phyloP scores from a whole-genome alignment of 768 basidiomycete genomes.

The Tubosaeta sp. region DNA sequence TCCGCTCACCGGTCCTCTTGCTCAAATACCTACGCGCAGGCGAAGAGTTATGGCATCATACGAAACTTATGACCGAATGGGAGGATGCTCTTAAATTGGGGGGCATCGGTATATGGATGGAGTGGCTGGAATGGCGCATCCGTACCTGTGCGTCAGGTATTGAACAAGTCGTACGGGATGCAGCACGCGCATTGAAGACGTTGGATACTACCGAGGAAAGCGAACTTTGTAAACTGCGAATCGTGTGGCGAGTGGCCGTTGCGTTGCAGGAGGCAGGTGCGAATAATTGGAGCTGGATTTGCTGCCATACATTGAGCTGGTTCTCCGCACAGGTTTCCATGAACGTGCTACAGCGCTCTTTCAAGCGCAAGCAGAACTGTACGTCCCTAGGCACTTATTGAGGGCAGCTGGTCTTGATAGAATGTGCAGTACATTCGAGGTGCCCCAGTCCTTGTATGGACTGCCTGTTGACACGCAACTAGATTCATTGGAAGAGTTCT shows the following conservation, averaged over 20 bases:
- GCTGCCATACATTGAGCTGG: conserved; percentile 1
- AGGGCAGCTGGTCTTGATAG: conserved; percentile 5
- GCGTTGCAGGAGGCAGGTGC: conserved; percentile 65
- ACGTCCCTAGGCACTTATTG: conserved; percentile 23
- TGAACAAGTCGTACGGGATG: conserved; percentile 51
- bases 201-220: conserved; percentile 39
- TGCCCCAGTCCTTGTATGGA: conserved; percentile 43
- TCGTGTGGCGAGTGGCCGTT: conserved; percentile 69
- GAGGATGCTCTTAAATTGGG: conserved; percentile 53
- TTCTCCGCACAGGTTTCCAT: conserved; percentile 47
- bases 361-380: conserved; percentile 85
- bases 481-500: conserved; percentile 69
- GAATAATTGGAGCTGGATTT: conserved; percentile 12
- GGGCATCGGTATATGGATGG: conserved; percentile 63
- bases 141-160: conserved; percentile 44
- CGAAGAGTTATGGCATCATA: conserved; percentile 64
- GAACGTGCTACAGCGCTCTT: conserved; percentile 76
- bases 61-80: conserved; percentile 62
- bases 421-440: conserved; percentile 50
- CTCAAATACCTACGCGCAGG: conserved; percentile 66
- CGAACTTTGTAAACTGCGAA: conserved; percentile 52
- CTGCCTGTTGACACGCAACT: conserved; percentile 47
- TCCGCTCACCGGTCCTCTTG: conserved; percentile 46
- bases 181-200: conserved; percentile 41
- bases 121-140: conserved; percentile 78